A percentile compares a stretch with the other conserved stretches of the same genome.
phyloP scores from a whole-genome alignment of 257 asterid genomes.

The Primulina huaijiensis region DNA sequence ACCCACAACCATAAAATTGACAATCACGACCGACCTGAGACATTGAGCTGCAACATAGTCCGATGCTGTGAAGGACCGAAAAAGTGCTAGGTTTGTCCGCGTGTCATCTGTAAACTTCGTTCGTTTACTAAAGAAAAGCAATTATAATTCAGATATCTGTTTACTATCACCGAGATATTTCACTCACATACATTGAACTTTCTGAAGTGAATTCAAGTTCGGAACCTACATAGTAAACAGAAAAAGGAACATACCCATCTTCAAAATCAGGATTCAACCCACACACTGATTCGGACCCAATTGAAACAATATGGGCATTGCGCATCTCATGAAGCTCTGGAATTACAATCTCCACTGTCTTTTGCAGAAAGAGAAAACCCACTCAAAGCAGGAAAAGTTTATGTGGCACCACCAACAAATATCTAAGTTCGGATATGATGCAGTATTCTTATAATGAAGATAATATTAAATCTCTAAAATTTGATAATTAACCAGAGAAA shows the following conservation, averaged over 20 bases:
- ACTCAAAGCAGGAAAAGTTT: conserved; percentile 21
- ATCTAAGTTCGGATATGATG: conserved; percentile 19
- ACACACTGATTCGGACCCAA: conserved; percentile 80
- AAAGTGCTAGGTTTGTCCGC: conserved; percentile 80
- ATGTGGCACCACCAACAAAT: conserved; percentile 9
- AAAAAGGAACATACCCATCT: conserved; percentile 68
- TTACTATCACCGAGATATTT: not conserved
- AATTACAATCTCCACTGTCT: conserved; percentile 80
- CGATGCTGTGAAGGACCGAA: conserved; percentile 78
- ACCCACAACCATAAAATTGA: not conserved
- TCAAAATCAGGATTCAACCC: conserved; percentile 66
- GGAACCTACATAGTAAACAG: conserved; percentile 12
- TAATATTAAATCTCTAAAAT: not conserved
- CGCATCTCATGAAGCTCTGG: conserved; percentile 98
- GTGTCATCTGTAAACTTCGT: conserved; percentile 62
- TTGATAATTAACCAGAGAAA: not conserved
- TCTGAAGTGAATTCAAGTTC: conserved; percentile 13
- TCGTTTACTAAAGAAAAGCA: conserved; percentile 48
- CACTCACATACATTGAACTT: not conserved
- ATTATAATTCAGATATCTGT: conserved; percentile 23
- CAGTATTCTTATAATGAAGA: conserved; percentile 20
- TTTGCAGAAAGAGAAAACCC: conserved; percentile 34
- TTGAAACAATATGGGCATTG: conserved; percentile 77
- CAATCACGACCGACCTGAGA: conserved; percentile 50
- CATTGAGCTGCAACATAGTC: conserved; percentile 98